phyloP scores from a whole-genome alignment of 2,329 filamentous ascomycete species.

The Eutypella sp. region DNA sequence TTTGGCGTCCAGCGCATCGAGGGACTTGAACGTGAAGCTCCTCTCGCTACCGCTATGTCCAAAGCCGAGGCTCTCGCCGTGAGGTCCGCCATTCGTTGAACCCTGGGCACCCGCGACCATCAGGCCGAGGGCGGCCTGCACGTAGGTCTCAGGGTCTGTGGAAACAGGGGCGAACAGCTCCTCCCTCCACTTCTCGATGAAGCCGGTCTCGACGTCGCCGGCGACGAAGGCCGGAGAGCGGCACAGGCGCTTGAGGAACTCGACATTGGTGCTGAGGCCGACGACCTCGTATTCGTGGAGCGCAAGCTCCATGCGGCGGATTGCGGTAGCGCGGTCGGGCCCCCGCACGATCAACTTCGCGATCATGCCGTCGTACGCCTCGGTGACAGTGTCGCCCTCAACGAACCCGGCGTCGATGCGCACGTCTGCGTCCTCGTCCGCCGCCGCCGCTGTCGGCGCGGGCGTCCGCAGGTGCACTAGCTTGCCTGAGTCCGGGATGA shows the following conservation, averaged over 20 bases:
- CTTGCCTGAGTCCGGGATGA: conserved; percentile 88
- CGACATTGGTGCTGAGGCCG: conserved; percentile 90
- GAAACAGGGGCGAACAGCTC: conserved; percentile 66
- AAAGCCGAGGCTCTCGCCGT: conserved; percentile 52
- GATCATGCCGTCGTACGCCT: conserved; percentile 98
- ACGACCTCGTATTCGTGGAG: conserved; percentile 89
- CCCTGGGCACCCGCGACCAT: conserved; percentile 41
- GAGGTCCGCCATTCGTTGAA: conserved; percentile 28
- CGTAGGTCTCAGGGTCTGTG: conserved; percentile 68
- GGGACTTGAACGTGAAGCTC: conserved; percentile 46
- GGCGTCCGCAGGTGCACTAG: conserved; percentile 80
- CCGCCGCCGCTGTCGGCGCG: conserved; percentile 24
- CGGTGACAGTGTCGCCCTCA: conserved; percentile 84
- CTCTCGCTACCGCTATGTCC: conserved; percentile 40
- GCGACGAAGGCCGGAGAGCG: conserved; percentile 74
- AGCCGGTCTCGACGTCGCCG: conserved; percentile 91
- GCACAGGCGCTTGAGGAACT: conserved; percentile 89
- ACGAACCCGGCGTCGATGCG: conserved; percentile 93
- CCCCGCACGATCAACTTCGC: conserved; percentile 93
- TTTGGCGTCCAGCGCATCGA: conserved; percentile 60
- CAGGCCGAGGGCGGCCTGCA: conserved; percentile 80
- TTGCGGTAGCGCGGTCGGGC: conserved; percentile 69
- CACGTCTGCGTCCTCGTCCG: conserved; percentile 55
- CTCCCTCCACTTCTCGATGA: conserved; percentile 81
- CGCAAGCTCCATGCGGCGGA: conserved; percentile 75